phyloP scores from a whole-genome alignment of 1,139 yeast genomes.

The Saccharomyces hybrid region DNA sequence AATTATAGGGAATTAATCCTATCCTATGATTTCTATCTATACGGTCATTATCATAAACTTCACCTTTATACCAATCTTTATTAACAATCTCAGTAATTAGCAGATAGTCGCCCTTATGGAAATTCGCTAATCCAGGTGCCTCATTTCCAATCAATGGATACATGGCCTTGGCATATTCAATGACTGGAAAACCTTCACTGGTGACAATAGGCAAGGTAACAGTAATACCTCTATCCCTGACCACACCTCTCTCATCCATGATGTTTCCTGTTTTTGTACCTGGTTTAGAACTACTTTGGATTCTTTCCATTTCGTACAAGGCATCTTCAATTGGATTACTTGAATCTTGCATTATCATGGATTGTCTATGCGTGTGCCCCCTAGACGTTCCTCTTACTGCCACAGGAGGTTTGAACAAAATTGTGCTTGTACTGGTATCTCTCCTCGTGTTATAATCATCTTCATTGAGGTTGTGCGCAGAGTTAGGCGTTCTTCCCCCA shows the following conservation, averaged over 20 bases:
- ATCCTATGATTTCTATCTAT: conserved; percentile 16
- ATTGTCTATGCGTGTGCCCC: conserved; percentile 18
- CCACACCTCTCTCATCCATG: conserved; percentile 13
- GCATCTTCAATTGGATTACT: conserved; percentile 25
- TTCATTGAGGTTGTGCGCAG: neutral
- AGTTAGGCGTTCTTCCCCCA: conserved; percentile 3
- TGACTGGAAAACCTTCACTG: conserved; percentile 20
- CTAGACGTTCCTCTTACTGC: neutral
- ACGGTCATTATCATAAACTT: conserved; percentile 25
- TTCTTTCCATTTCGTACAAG: conserved; percentile 24
- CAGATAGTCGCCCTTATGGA: conserved; percentile 27
- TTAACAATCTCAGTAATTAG: conserved; percentile 27
- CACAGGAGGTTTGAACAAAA: neutral
- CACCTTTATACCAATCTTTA: conserved; percentile 31
- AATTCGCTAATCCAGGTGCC: conserved; percentile 26
- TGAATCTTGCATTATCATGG: conserved; percentile 20
- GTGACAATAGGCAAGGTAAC: conserved; percentile 26
- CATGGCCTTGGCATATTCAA: conserved; percentile 28
- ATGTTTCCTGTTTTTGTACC: conserved; percentile 1
- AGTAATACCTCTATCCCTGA: conserved; percentile 25
- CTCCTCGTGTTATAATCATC: neutral
- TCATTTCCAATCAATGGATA: conserved; percentile 26
- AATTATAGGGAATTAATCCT: conserved; percentile 30
- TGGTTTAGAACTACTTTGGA: conserved; percentile 13
- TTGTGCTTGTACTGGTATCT: neutral